A percentile compares a stretch with the other conserved stretches of the same genome.
Conservation (phyloP, 1,284 basidiomycete species). For the Ceratobasidium sp. region DNA sequence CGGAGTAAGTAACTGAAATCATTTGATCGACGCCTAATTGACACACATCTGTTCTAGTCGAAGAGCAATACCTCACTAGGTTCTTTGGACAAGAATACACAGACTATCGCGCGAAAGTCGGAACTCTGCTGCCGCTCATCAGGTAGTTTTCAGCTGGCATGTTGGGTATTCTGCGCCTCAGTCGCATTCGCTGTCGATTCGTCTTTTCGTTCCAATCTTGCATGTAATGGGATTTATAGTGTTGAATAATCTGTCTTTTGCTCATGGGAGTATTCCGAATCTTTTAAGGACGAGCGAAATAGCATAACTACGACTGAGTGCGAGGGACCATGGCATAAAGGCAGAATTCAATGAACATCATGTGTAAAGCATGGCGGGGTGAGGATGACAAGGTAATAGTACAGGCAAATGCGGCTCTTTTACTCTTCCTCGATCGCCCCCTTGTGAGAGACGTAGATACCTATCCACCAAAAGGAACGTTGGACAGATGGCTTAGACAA, state of each 20-base stretch:
- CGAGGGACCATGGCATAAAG: conserved; percentile 39
- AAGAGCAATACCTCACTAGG: conserved; percentile 74
- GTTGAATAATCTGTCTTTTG: conserved; percentile 15
- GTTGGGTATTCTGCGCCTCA: neutral
- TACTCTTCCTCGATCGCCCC: conserved; percentile 33
- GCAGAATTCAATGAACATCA: conserved; percentile 34
- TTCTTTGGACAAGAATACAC: conserved; percentile 88
- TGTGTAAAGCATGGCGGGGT: conserved; percentile 37
- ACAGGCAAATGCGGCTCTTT: conserved; percentile 18
- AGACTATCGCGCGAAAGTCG: conserved; percentile 72
- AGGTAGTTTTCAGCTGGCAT: neutral
- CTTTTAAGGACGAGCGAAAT: neutral
- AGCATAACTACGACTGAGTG: conserved; percentile 29
- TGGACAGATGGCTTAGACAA: neutral
- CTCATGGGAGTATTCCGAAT: neutral
- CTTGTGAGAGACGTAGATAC: conserved; percentile 91
- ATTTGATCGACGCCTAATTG: neutral
- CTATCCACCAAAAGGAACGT: conserved; percentile 70
- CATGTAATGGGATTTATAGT: neutral
- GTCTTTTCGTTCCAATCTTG: conserved; percentile 6
- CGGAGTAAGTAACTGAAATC: conserved; percentile 64
- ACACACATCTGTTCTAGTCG: conserved; percentile 60
- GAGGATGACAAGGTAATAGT: conserved; percentile 37
- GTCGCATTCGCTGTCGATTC: neutral
- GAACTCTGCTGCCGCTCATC: conserved; percentile 79